Base-by-base conservation (phyloP, 2,329 filamentous ascomycete species). In the Trichoderma brevicompactum region DNA sequence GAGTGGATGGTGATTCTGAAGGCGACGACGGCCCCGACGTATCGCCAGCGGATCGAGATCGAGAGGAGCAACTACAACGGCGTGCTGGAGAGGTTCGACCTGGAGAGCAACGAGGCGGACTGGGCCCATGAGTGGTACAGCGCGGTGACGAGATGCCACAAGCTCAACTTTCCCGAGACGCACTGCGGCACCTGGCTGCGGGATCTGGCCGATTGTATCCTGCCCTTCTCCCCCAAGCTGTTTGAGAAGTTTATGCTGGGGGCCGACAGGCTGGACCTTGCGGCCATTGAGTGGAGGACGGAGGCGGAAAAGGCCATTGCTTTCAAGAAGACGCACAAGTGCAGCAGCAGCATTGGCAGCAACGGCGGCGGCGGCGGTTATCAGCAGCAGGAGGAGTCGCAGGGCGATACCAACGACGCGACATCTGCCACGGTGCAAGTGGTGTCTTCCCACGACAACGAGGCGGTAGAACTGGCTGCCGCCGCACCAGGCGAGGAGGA, bases 121-220 rank as follows among this genome's bases (percentile, higher is more conserved):
- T 65, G 64, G 64, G 64, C 64, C 3, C 48, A 61, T 5, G 55
- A 65, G 64, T 65, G 64, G 64, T 56, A 61, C 41, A 61, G 46
- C 49, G 48, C 56, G 2, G 56, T 65, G 8, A 61, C 48, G n/a
- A 46, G 56, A 55, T 65, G 64, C 48, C 50, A 65, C 49, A 49
- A 41, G 49, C 46, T 58, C 49, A 55, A 55, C 34, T 53, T 65
- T 6, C 64, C 64, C 1, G 64, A 65, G 50, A 61, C 56, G n/a
- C 64, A 61, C 41, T 61, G 55, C 40, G 64, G 64, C 15, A 58
- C 56, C 15, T 65, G 64, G 64, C 49, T 65, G 49, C 58, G 64
- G 2, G 64, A 65, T 15, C 12, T 65, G 41, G 64, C 64, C 9
- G 41, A 55, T 12, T 54, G 53, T 17, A 55, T 65, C 41, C 8